These are phyloP conservation scores for Lactarius tabidus DNA, from an alignment of 768 basidiomycete genomes.

Conservation along the genomic window DNA sequence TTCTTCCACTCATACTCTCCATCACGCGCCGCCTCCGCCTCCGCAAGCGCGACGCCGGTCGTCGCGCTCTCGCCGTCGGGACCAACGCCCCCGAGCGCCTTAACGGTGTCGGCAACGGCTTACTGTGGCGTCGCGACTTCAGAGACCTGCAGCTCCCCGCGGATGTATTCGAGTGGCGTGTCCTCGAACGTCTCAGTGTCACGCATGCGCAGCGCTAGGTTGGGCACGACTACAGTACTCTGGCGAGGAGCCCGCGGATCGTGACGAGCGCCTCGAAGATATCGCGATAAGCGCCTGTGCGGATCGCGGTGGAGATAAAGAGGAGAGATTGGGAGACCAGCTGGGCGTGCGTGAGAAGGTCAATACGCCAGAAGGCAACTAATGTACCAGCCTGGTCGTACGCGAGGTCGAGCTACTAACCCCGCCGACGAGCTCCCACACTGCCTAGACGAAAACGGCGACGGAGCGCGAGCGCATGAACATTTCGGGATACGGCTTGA, in stretches of 20 bases:
- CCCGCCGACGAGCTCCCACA: constrained; percentile 85
- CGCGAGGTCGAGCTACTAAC: constrained; percentile 60
- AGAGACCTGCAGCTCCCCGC: constrained; percentile 38
- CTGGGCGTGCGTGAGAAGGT: constrained; percentile 33
- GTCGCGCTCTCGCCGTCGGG: constrained; percentile 56
- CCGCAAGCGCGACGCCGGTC: constrained; percentile 54
- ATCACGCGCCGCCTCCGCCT: constrained; percentile 55
- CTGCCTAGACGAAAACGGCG: constrained; percentile 72
- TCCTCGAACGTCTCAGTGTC: constrained; percentile 97
- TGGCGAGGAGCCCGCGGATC: too few species aligned
- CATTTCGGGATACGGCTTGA: constrained; percentile 80
- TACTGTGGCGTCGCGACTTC: constrained; percentile 86
- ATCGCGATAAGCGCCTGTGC: constrained; percentile 73
- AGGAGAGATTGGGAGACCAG: constrained; percentile 88
- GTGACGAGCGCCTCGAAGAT: constrained; percentile 59
- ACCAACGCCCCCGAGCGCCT: constrained; percentile 78
- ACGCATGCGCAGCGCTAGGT: constrained; percentile 80
- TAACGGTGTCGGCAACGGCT: constrained; percentile 93
- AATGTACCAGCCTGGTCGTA: constrained; percentile 58
- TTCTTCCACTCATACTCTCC: constrained; percentile 71
- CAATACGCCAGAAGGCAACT: constrained; percentile 27
- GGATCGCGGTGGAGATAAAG: constrained; percentile 91
- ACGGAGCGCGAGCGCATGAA: constrained; percentile 60
- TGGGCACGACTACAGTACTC: constrained; percentile 76
- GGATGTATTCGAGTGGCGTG: constrained; percentile 90